A percentile compares a stretch with the other conserved stretches of the same genome.
These are phyloP conservation scores for Neurospora sp. DNA, from an alignment of 495 filamentous ascomycete species.

Conservation along the genomic window DNA sequence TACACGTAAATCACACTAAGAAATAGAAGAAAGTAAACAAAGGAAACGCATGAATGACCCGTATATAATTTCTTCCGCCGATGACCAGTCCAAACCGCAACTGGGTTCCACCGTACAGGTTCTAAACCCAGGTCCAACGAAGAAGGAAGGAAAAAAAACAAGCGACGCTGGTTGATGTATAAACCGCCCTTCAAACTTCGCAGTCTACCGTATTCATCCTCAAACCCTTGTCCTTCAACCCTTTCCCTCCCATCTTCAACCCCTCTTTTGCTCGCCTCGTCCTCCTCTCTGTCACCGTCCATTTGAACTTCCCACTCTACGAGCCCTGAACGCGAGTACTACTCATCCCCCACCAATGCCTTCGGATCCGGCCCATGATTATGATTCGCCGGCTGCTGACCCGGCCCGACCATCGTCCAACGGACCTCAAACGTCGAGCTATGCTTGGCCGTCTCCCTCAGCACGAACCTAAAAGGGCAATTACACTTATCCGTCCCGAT, in stretches of 20 bases:
- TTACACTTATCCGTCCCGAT: neutral
- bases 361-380: neutral
- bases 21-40: neutral
- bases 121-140: neutral
- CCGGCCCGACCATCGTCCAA: neutral
- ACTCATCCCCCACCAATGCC: neutral
- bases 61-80: neutral
- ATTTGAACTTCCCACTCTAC: no score
- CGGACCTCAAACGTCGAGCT: neutral
- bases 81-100: neutral
- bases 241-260: neutral
- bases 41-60: neutral
- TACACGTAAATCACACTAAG: neutral
- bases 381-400: neutral
- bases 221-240: neutral
- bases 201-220: neutral
- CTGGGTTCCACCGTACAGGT: neutral
- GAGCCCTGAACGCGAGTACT: neutral
- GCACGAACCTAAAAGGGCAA: neutral
- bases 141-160: neutral
- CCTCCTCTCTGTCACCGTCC: neutral
- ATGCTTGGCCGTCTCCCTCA: neutral
- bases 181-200: neutral
- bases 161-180: neutral
- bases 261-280: neutral